Evolutionary conservation across 2,329 filamentous ascomycete species (phyloP).

Genomic region (Monilinia fructicola): DNA sequence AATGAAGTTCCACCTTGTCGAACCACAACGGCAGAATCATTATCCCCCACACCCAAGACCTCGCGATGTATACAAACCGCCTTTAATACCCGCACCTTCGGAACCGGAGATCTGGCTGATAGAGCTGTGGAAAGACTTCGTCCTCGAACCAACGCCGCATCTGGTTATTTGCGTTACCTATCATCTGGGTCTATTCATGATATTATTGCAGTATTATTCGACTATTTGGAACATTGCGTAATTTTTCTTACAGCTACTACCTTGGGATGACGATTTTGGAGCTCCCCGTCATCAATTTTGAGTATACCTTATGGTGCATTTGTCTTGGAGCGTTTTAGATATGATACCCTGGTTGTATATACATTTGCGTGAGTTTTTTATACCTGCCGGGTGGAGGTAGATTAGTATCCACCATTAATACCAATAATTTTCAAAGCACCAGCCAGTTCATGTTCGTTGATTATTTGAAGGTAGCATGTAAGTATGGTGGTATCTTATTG

Average conservation of each 20-base stretch:
- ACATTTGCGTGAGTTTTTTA: constrained; percentile 11
- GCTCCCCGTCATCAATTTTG: constrained; percentile 9
- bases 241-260: constrained; percentile 31
- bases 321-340: constrained; percentile 13
- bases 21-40: not conserved
- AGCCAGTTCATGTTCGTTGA: not conserved
- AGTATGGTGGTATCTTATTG: constrained; percentile 19
- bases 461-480: not conserved
- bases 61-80: constrained; percentile 15
- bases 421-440: not conserved
- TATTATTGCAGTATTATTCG: constrained; percentile 31
- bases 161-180: constrained; percentile 31
- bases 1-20: not conserved
- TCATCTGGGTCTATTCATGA: constrained; percentile 33
- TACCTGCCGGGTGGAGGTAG: constrained; percentile 22
- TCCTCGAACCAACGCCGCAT: constrained; percentile 36
- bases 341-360: constrained; percentile 29
- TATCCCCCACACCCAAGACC: constrained; percentile 12
- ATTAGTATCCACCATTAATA: constrained; percentile 25
- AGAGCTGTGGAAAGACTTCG: constrained; percentile 35
- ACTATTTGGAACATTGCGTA: constrained; percentile 28
- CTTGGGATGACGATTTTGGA: constrained; percentile 34
- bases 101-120: constrained; percentile 33
- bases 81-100: constrained; percentile 22
- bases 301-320: constrained; percentile 15